These are phyloP conservation scores for Aureobasidium sp. DNA, from an alignment of 2,329 filamentous ascomycete genomes.

Conservation along the genomic window DNA sequence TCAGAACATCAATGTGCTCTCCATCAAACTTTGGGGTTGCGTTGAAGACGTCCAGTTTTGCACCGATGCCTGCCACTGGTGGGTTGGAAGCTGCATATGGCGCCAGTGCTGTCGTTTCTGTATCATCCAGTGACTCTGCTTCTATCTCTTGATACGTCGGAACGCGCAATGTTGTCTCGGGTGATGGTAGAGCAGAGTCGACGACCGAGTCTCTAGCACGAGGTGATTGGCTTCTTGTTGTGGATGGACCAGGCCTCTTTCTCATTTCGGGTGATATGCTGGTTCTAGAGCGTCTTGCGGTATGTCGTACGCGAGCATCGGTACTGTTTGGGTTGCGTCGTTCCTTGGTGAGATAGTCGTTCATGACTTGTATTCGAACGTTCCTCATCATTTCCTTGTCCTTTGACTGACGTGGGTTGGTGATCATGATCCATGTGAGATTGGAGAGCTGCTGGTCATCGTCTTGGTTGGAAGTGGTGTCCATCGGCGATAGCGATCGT, in stretches of 20 bases:
- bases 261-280: background rate
- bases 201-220: background rate
- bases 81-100: background rate
- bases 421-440: slow-evolving; percentile 21
- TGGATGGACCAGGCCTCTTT: background rate
- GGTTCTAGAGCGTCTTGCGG: background rate
- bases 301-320: slow-evolving; percentile 18
- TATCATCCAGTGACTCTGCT: background rate
- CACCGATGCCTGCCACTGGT: background rate
- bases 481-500: background rate
- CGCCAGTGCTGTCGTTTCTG: background rate
- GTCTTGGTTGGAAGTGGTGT: background rate
- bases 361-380: slow-evolving; percentile 26
- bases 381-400: slow-evolving; percentile 22
- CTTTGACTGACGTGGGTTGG: slow-evolving; percentile 21
- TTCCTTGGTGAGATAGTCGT: slow-evolving; percentile 25
- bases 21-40: slow-evolving; percentile 2
- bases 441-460: slow-evolving; percentile 10
- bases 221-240: background rate
- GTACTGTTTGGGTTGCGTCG: slow-evolving; percentile 19
- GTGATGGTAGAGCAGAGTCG: background rate
- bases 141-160: background rate
- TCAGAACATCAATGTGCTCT: slow-evolving; percentile 18
- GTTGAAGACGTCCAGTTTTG: background rate
- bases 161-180: background rate